A percentile compares a stretch with the other conserved stretches of the same genome.
Evolutionary conservation across 179 eudicot genomes (phyloP).

Genomic region (Amaranthus tricolor): DNA sequence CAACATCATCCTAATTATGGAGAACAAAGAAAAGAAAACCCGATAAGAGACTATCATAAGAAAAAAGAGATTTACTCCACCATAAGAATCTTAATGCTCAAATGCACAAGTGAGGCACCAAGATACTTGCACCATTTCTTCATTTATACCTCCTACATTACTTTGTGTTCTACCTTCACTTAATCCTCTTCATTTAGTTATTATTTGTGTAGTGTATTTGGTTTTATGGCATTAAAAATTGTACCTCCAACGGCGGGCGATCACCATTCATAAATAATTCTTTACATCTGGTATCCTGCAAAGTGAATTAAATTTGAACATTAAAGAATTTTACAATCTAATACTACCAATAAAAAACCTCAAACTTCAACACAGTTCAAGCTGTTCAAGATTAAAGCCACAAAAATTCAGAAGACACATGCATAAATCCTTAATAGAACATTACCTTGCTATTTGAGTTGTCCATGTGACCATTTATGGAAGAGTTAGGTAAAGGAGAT

Average conservation of each 20-base stretch:
- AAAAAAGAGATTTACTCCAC: not conserved
- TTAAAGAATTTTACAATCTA: not conserved
- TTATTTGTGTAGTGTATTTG: not conserved
- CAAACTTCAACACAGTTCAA: not conserved
- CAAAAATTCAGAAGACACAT: not conserved
- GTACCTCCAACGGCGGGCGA: slow-evolving; percentile 54
- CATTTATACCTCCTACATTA: not conserved
- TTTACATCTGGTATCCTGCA: slow-evolving; percentile 62
- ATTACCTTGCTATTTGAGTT: slow-evolving; percentile 56
- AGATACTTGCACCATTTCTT: slow-evolving; percentile 1
- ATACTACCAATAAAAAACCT: not conserved
- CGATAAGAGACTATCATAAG: not conserved
- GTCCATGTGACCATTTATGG: slow-evolving; percentile 66
- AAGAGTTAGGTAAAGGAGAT: slow-evolving; percentile 33
- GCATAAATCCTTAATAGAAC: not conserved
- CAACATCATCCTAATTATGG: slow-evolving; percentile 46
- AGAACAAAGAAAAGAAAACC: slow-evolving; percentile 12
- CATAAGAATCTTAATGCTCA: not conserved
- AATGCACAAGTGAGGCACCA: not conserved
- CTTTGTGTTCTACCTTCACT: not conserved
- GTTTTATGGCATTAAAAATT: slow-evolving; percentile 2
- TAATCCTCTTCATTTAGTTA: not conserved
- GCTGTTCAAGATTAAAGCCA: slow-evolving; percentile 2
- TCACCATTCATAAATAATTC: slow-evolving; percentile 52
- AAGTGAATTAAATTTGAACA: slow-evolving; percentile 11